Evolutionary conservation across 805 yeast genomes (phyloP), one percentile per base, ranked within the genome.

Genomic region (Schizosaccharomyces pombe): DNA sequence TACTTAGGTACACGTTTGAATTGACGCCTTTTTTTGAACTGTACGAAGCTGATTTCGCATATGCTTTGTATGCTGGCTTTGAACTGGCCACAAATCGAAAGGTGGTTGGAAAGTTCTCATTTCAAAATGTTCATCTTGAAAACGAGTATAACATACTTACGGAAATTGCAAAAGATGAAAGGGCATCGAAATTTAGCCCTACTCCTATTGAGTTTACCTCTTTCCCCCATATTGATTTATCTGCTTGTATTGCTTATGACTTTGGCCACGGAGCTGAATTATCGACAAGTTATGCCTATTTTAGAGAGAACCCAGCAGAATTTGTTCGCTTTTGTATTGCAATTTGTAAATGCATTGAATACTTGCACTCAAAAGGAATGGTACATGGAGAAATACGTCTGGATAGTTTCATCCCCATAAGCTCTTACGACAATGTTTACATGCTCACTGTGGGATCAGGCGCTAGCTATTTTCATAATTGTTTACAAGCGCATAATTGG

Each of bases 251-350:
- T 26, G 8, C 6, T 26, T 19, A 16, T 5, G 49, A 43, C 26
- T 19, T n/a, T 26, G 49, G 49, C 5, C 30, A 43, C 26, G 30
- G 30, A 9, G 14, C 14, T 26, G 26, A 9, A 1, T 43, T 26
- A 9, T 22, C 30, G 9, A 26, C 28, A 9, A 14, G 14, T 8
- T 43, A 43, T 12, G 28, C 5, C 14, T 43, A 43, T 22, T 43
- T 43, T 43, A 11, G 30, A 22, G 26, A 43, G 5, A 5, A 43
- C 26, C 28, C 30, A 16, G 26, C 26, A 14, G 54, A 54, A 54
- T 59, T 58, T 49, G 55, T 59, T 24, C 61, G 55, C 2, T 59
- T 58, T 53, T 59, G 61, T 4, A 57, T 59, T 29, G 54, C 52
- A 12, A 59, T 60, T 5, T 54, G 55, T 22, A 58, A 57, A 49